Percentiles rank a stretch among this genome's conserved stretches.
These are phyloP conservation scores for Saccharum officinarum DNA, from an alignment of 176 grass and related monocot species.

Conservation along the genomic window DNA sequence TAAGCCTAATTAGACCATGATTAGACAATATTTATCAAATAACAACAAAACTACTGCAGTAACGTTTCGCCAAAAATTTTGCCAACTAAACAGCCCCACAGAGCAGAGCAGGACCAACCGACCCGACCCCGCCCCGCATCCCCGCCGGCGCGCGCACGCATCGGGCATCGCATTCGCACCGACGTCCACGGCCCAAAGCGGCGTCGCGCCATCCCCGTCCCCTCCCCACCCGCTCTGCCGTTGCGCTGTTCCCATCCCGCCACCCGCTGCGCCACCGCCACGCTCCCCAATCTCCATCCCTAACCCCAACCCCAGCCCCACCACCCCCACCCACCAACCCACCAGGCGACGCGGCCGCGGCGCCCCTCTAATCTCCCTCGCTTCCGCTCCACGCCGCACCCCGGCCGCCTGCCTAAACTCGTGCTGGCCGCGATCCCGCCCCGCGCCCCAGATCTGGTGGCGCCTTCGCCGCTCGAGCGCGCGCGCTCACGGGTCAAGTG, in stretches of 20 bases:
- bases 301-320: not conserved
- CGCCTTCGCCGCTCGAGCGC: not conserved
- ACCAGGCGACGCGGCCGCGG: slow-evolving; percentile 6
- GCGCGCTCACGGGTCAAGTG: not conserved
- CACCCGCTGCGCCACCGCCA: slow-evolving; percentile 14
- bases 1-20: no score
- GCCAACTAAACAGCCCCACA: no score
- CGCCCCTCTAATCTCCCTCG: slow-evolving; percentile 34
- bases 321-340: slow-evolving; percentile 38
- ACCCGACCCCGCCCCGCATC: not conserved
- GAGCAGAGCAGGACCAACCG: not conserved
- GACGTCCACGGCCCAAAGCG: not conserved
- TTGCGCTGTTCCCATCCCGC: slow-evolving; percentile 49
- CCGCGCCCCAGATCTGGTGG: slow-evolving; percentile 21
- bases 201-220: not conserved
- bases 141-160: slow-evolving; percentile 17
- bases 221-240: slow-evolving; percentile 31
- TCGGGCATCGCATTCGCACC: slow-evolving; percentile 13
- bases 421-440: not conserved
- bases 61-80: no score
- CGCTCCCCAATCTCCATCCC: not conserved
- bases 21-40: no score
- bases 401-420: slow-evolving; percentile 13
- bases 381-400: slow-evolving; percentile 30
- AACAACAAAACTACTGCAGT: no score